Percentiles rank a stretch among this genome's conserved stretches.
phyloP scores from a whole-genome alignment of 1,139 yeast species.

The Chernovozyma sophiae-reginae region DNA sequence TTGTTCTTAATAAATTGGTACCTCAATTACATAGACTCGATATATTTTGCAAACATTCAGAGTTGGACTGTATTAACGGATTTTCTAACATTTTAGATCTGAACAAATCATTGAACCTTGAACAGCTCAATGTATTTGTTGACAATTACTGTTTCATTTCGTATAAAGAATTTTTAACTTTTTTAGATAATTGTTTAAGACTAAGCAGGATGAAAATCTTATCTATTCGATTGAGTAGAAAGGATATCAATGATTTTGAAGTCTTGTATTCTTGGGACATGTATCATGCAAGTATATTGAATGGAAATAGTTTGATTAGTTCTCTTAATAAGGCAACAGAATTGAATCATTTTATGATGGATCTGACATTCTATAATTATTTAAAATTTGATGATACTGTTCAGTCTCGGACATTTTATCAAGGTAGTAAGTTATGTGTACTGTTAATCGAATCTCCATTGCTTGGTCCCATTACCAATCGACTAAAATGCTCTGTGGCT shows the following conservation, averaged over 20 bases:
- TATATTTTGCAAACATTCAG: conserved; percentile 22
- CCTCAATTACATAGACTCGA: conserved; percentile 19
- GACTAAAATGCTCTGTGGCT: not conserved
- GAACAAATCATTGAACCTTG: conserved; percentile 6
- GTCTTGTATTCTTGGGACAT: conserved; percentile 9
- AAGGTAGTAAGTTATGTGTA: conserved; percentile 6
- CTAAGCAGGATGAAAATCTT: conserved; percentile 11
- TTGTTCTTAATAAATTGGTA: conserved; percentile 6
- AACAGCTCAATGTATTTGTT: conserved; percentile 19
- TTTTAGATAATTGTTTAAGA: conserved; percentile 12
- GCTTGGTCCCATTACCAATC: conserved; percentile 11
- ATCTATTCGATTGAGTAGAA: conserved; percentile 13
- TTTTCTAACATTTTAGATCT: not conserved
- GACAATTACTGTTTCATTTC: conserved; percentile 14
- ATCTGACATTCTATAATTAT: conserved; percentile 11
- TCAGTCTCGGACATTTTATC: not conserved
- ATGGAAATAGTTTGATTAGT: conserved; percentile 6
- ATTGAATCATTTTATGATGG: conserved; percentile 11
- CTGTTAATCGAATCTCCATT: conserved; percentile 17
- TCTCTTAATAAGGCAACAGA: conserved; percentile 1
- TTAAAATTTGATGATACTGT: conserved; percentile 3
- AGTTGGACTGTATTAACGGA: conserved; percentile 11
- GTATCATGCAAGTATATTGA: conserved; percentile 2
- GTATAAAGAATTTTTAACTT: conserved; percentile 13
- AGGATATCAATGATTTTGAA: conserved; percentile 5